These are phyloP conservation scores for Theileria annulata DNA, from an alignment of 169 alveolate species.

Conservation along the genomic window DNA sequence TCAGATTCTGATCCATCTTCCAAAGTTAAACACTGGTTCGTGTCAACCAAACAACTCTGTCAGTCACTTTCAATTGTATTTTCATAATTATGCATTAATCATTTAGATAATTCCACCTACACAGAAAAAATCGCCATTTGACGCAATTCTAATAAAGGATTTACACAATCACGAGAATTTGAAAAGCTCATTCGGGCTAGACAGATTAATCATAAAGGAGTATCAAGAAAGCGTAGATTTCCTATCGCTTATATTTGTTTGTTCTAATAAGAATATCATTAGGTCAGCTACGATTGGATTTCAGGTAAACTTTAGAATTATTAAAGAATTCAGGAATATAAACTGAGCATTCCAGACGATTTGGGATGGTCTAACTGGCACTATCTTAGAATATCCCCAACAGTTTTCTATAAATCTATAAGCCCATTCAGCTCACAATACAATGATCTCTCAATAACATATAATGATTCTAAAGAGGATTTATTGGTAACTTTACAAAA, in stretches of 20 bases:
- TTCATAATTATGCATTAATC: not conserved
- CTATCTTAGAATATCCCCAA: conserved; percentile 53
- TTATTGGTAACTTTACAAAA: conserved; percentile 8
- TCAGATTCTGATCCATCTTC: conserved; percentile 1
- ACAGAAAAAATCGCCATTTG: conserved; percentile 37
- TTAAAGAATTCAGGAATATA: conserved; percentile 14
- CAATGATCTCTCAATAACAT: conserved; percentile 47
- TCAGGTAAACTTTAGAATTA: conserved; percentile 1
- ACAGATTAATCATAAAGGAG: conserved; percentile 42
- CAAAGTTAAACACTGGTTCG: conserved; percentile 29
- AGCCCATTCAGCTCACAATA: conserved; percentile 63
- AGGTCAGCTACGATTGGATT: conserved; percentile 46
- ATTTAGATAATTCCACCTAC: conserved; percentile 29
- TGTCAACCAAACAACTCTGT: conserved; percentile 59
- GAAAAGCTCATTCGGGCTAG: conserved; percentile 51
- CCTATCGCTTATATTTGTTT: conserved; percentile 28
- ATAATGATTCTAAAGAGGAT: conserved; percentile 28
- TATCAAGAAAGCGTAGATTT: conserved; percentile 26
- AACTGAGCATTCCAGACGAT: conserved; percentile 49
- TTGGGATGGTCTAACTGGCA: conserved; percentile 56
- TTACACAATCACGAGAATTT: conserved; percentile 31
- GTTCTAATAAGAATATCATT: conserved; percentile 46
- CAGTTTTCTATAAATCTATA: conserved; percentile 48
- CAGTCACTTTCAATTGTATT: conserved; percentile 51
- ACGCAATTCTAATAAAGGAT: conserved; percentile 53